Base-by-base conservation (phyloP, 2,329 filamentous ascomycete genomes). In the Penicillium sp. region DNA sequence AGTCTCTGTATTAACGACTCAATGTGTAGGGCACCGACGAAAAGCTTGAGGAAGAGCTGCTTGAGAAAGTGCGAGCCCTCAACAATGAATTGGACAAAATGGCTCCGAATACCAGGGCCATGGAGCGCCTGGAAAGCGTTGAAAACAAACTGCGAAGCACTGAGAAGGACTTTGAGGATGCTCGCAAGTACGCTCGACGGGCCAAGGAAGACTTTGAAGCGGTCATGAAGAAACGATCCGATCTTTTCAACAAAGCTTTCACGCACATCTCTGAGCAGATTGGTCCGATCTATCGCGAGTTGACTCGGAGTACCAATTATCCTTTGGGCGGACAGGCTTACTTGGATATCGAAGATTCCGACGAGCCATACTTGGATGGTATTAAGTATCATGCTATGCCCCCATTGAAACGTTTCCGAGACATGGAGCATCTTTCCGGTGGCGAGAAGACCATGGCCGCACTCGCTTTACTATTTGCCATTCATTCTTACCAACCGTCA, bases 331-430 rank as follows among this genome's bases (percentile, higher is more conserved):
- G 93, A 7, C 78, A 81, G 62, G 83, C 83, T 54, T 77, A 95
- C 65, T 83, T 98, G 41, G 90, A 96, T 64, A 90, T 94, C 67
- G 90, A 95, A 66, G 91, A 98, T 67, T 88, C 85, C n/a, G 90
- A 95, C 55, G 91, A 95, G 63, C 93, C 93, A 0, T 98, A 97
- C 68, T 81, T 96, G 4, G 89, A 88, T 36, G 93, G 93, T 29
- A 90, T 98, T 71, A 96, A 95, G 66, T 98, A 98, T 71, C 90
- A 97, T 66, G 94, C 93, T 53, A 98, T 97, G 90, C 93, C 93
- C 18, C 93, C 93, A 1, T 82, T 96, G 53, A 98, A 98, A 74
- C 89, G 93, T 39, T 98, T 98, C 80, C 82, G 93, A 60, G 94
- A 98, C 68, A 98, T 98, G 93, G 93, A 98, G 69, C 93, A 96